phyloP scores from a whole-genome alignment of 495 filamentous ascomycete genomes.

The Aspergillus saccharolyticus region DNA sequence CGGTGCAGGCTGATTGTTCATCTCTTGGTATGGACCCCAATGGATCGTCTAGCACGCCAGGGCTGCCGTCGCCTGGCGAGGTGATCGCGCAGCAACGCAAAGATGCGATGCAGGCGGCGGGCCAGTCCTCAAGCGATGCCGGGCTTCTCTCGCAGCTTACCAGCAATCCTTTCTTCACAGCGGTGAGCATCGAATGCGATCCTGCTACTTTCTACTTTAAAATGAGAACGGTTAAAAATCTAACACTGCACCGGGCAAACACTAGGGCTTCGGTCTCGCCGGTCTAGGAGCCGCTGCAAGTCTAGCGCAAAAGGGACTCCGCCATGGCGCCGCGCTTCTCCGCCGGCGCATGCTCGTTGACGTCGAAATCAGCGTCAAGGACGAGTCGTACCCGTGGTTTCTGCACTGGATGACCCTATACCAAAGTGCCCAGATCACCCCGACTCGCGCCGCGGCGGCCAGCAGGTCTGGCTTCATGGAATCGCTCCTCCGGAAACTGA shows the following conservation, averaged over 20 bases:
- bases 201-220: too few species aligned
- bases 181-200: too few species aligned
- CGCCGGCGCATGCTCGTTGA: slow-evolving; percentile 87
- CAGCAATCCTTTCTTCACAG: slow-evolving; percentile 67
- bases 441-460: slow-evolving; percentile 29
- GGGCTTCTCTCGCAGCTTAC: slow-evolving; percentile 50
- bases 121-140: slow-evolving; percentile 33
- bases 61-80: slow-evolving; percentile 33
- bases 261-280: slow-evolving; percentile 76
- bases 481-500: slow-evolving; percentile 52
- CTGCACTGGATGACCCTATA: slow-evolving; percentile 89
- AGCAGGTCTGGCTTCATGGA: slow-evolving; percentile 44
- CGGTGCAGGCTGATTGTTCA: slow-evolving; percentile 1
- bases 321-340: slow-evolving; percentile 63
- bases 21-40: slow-evolving; percentile 37
- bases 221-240: neutral
- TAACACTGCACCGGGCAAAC: neutral
- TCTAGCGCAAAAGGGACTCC: slow-evolving; percentile 66
- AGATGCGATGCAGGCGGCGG: slow-evolving; percentile 28
- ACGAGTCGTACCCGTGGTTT: slow-evolving; percentile 91
- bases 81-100: slow-evolving; percentile 37
- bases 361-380: slow-evolving; percentile 88
- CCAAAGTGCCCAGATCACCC: slow-evolving; percentile 51
- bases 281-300: slow-evolving; percentile 74
- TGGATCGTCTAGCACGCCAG: slow-evolving; percentile 28